Conservation (phyloP, 306 rosid genomes). For the Trifolium pratense region DNA sequence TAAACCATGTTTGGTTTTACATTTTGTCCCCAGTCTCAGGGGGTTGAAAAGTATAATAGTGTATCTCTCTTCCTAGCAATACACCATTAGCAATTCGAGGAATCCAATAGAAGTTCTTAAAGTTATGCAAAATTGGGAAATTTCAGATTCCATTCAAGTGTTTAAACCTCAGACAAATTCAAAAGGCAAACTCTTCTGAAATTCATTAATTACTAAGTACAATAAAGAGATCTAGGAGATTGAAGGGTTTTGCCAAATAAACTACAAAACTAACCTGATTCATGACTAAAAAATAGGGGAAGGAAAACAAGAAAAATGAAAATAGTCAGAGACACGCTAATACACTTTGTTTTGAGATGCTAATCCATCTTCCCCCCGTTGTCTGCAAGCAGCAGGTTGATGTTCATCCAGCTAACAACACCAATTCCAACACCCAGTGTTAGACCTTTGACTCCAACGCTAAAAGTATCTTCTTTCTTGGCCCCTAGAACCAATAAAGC, state of each 20-base stretch:
- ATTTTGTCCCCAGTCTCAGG: no score
- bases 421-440: constrained; percentile 38
- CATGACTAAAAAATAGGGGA: constrained; percentile 29
- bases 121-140: not conserved
- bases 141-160: not conserved
- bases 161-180: constrained; percentile 3
- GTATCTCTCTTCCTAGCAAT: no score
- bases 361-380: constrained; percentile 35
- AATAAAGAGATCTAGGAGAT: constrained; percentile 12
- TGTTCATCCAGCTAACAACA: constrained; percentile 34
- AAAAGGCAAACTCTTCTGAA: constrained; percentile 33
- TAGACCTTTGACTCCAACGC: constrained; percentile 85
- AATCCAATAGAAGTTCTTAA: not conserved
- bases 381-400: constrained; percentile 27
- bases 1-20: no score
- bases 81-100: not conserved
- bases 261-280: constrained; percentile 42
- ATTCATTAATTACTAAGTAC: constrained; percentile 35
- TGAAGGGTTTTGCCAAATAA: constrained; percentile 36
- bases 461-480: constrained; percentile 95
- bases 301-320: constrained; percentile 7
- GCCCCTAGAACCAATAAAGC: constrained; percentile 72
- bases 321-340: constrained; percentile 32
- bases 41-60: no score
- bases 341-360: constrained; percentile 34